Conservation (phyloP, 1,284 basidiomycete species). For the Ganoderma meredithae region DNA sequence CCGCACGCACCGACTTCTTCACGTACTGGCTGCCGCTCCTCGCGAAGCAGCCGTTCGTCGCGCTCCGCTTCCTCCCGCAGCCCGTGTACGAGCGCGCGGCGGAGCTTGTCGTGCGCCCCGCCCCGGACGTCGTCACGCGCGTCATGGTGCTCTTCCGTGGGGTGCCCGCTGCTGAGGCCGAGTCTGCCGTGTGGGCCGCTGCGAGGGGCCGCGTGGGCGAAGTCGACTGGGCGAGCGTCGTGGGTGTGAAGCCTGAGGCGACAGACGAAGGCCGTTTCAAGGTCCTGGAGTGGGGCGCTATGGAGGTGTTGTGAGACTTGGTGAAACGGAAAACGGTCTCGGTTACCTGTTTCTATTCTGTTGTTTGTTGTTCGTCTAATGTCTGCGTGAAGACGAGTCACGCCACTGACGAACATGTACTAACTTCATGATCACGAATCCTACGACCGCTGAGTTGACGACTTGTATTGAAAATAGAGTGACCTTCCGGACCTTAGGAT, state of each 20-base stretch:
- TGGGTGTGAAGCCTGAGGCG: slow-evolving; percentile 37
- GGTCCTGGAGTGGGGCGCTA: slow-evolving; percentile 49
- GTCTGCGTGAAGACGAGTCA: not conserved
- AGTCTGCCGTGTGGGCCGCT: slow-evolving; percentile 34
- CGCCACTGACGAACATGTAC: not conserved
- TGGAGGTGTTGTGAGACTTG: slow-evolving; percentile 39
- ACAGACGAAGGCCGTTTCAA: slow-evolving; percentile 39
- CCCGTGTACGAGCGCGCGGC: slow-evolving; percentile 48
- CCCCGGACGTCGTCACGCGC: slow-evolving; percentile 51
- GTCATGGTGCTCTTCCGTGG: slow-evolving; percentile 57
- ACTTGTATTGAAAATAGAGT: not conserved
- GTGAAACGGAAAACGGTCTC: not conserved
- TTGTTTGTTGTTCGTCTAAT: not conserved
- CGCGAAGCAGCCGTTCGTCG: slow-evolving; percentile 48
- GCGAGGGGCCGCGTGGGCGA: slow-evolving; percentile 29
- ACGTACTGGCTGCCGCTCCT: slow-evolving; percentile 53
- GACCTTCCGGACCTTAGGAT: not conserved
- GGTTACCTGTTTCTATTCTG: not conserved
- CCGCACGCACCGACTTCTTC: slow-evolving; percentile 54
- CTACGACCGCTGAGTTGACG: not conserved
- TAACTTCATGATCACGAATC: not conserved
- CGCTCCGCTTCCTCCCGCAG: slow-evolving; percentile 55
- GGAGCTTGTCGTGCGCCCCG: slow-evolving; percentile 45
- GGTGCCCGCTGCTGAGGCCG: slow-evolving; percentile 37
- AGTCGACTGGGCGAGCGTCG: slow-evolving; percentile 33